These are phyloP conservation scores for Fistulina hepatica DNA, from an alignment of 1,284 basidiomycete genomes.

Conservation along the genomic window DNA sequence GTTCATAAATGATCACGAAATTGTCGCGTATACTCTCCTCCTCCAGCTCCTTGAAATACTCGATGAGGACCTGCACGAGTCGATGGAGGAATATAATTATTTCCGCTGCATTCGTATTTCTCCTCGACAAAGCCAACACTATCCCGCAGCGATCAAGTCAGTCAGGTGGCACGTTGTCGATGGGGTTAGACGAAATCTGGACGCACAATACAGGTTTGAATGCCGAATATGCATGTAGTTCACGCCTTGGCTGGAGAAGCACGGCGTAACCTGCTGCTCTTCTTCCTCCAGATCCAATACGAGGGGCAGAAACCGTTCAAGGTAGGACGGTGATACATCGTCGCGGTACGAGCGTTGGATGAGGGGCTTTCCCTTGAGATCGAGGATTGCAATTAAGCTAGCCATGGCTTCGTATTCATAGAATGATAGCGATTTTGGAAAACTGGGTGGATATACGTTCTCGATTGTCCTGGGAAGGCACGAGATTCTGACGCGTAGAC, in stretches of 20 bases:
- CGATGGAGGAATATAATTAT: constrained; percentile 96
- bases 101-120: constrained; percentile 94
- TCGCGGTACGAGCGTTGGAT: constrained; percentile 98
- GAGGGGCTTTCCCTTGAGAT: constrained; percentile 96
- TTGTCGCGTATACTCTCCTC: constrained; percentile 99
- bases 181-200: constrained; percentile 1
- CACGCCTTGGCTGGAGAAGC: constrained; percentile 87
- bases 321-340: constrained; percentile 81
- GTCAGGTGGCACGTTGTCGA: not conserved
- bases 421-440: not conserved
- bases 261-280: constrained; percentile 87
- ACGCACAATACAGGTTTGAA: constrained; percentile 92
- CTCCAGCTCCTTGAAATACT: constrained; percentile 99
- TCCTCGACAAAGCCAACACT: constrained; percentile 95
- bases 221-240: constrained; percentile 99
- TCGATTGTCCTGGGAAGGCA: no score
- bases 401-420: constrained; percentile 27
- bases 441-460: no score
- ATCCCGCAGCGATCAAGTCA: constrained; percentile 11
- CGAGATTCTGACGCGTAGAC: no score
- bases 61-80: constrained; percentile 61
- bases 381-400: constrained; percentile 82
- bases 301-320: constrained; percentile 92
- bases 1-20: constrained; percentile 95
- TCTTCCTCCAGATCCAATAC: constrained; percentile 98